Evolutionary conservation across 176 grass and related monocot genomes (phyloP).

Genomic region (Oryza coarctata): DNA sequence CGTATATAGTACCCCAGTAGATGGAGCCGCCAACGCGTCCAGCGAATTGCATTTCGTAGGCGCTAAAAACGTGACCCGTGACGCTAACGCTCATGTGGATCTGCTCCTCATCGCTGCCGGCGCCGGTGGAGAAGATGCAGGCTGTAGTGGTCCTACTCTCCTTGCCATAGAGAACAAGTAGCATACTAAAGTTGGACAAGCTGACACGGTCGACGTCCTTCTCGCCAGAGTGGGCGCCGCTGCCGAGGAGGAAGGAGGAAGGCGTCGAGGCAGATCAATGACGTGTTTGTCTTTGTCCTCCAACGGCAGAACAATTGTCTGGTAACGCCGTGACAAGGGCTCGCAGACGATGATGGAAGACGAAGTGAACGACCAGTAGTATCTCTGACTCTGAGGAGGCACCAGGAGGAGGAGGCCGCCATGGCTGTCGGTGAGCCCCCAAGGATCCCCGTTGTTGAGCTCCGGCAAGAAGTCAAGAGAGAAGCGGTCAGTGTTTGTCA

Average conservation of each 20-base stretch:
- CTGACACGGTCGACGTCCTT: background rate
- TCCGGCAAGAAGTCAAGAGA: background rate
- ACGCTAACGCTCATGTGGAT: too few species aligned
- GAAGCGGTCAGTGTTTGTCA: background rate
- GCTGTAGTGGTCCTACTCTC: too few species aligned
- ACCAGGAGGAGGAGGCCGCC: background rate
- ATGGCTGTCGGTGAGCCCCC: background rate
- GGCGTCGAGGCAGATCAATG: background rate
- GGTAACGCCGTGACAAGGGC: background rate
- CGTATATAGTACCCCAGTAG: background rate
- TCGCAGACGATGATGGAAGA: background rate
- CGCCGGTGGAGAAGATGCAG: background rate
- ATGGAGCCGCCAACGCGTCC: background rate
- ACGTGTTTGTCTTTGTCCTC: too few species aligned
- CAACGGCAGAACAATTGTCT: background rate
- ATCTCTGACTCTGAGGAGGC: too few species aligned
- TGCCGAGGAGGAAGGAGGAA: constrained; percentile 1
- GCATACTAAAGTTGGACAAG: background rate
- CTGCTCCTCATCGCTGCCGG: too few species aligned
- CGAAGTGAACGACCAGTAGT: too few species aligned
- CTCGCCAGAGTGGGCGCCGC: background rate
- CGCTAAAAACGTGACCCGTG: too few species aligned
- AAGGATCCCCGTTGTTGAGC: background rate
- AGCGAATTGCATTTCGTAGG: too few species aligned
- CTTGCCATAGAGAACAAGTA: background rate